Evolutionary conservation across 768 basidiomycete species (phyloP), one percentile per base, ranked within the genome.

Genomic region (Collybia mongolica): DNA sequence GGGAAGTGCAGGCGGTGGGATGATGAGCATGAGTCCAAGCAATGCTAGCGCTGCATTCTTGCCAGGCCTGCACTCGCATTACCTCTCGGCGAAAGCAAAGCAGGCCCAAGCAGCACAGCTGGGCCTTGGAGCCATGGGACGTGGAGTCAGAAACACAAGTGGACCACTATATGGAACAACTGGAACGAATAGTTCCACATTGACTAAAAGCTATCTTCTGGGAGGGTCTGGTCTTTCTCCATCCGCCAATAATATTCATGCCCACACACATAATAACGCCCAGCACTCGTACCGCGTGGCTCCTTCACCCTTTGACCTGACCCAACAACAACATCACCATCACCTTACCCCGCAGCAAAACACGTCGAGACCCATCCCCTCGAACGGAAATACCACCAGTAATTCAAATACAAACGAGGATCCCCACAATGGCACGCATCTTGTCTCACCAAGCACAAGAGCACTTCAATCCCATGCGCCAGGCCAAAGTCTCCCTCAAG

Each of bases 401-500:
- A 39, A 26, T 4, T n/a, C 44, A 46, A 44, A 46, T 23, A 18
- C 56, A 39, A 49, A 38, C 15, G 58, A 55, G 20, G 61, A 59
- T 22, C 54, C 28, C 14, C 52, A 42, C 44, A 51, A 29, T 61
- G 47, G 58, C 54, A 54, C 68, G 14, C 67, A 72, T 49, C 59
- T 71, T 15, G 67, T 84, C 1, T 87, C 85, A 12, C 89, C 93
- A 0, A 80, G 83, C 22, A 74, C 88, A 22, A 79, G 84, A n/a
- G 93, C 91, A 0, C 72, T 95, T 37, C 89, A 92, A 60, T 74
- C 85, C 15, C 93, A 95, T 57, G 92, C 91, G 1, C 93, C 94
- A 0, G 93, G 93, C 1, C 91, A 94, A 68, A 88, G 84, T 67
- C 75, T 96, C 11, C 93, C 95, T 1, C 93, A 95, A 49, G 94